These are phyloP conservation scores for Starmera pachycereana DNA, from an alignment of 805 yeast genomes.

Conservation along the genomic window DNA sequence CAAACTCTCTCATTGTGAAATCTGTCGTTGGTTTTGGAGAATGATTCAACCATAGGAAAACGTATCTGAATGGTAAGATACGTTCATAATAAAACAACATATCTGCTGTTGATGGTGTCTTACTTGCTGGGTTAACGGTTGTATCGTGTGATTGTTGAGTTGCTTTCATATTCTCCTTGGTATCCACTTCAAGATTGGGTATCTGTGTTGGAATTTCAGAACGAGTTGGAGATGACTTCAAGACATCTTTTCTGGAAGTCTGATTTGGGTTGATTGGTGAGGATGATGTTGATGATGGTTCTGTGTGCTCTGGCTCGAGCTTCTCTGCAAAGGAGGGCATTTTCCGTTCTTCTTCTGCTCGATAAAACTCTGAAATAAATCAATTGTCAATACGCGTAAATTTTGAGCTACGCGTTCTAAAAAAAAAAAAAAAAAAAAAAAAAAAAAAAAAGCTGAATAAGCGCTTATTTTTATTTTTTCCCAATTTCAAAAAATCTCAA, in stretches of 20 bases:
- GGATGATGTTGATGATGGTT: constrained; percentile 12
- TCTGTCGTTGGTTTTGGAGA: constrained; percentile 65
- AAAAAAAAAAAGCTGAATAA: too few relatives aligned
- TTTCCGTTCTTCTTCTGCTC: background rate
- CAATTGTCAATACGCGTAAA: constrained; percentile 2
- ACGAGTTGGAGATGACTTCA: constrained; percentile 12
- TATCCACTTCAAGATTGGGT: background rate
- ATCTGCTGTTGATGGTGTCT: constrained; percentile 33
- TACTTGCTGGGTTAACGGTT: background rate
- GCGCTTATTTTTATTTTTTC: background rate
- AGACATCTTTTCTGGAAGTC: constrained; percentile 3
- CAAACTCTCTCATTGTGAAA: constrained; percentile 86
- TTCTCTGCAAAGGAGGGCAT: constrained; percentile 13
- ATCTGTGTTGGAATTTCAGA: background rate
- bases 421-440: too few relatives aligned
- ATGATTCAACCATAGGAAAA: constrained; percentile 88
- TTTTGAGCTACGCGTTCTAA: background rate
- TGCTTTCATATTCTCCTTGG: background rate
- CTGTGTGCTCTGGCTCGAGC: background rate
- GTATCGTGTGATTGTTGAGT: background rate
- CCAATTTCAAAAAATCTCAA: background rate
- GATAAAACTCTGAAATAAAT: too few relatives aligned
- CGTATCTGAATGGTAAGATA: constrained; percentile 62
- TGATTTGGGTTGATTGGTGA: constrained; percentile 17
- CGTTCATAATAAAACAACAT: constrained; percentile 64